These are phyloP conservation scores for Chaetoceros tenuissimus DNA, from an alignment of 108 stramenopile species.

Conservation along the genomic window DNA sequence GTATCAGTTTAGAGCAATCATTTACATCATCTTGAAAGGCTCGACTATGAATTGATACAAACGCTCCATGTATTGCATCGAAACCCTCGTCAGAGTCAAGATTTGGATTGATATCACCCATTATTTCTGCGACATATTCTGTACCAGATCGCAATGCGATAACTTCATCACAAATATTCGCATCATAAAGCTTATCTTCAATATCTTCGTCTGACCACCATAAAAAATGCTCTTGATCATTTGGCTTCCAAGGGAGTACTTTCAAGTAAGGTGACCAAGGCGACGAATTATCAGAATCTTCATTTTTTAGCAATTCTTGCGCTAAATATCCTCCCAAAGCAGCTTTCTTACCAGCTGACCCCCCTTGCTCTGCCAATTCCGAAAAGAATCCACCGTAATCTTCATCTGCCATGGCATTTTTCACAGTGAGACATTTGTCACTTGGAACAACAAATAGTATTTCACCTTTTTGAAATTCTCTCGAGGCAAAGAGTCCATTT, in stretches of 20 bases:
- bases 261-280: conserved; percentile 1
- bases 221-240: conserved; percentile 6
- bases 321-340: conserved; percentile 8
- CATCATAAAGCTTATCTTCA: not conserved
- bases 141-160: not conserved
- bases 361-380: conserved; percentile 7
- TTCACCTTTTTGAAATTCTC: not conserved
- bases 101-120: not conserved
- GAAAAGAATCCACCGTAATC: conserved; percentile 4
- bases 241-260: not conserved
- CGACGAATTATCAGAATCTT: not conserved
- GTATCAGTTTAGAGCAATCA: conserved; percentile 10
- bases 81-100: not conserved
- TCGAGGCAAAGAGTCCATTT: conserved; percentile 4
- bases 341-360: conserved; percentile 1
- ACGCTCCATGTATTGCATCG: not conserved
- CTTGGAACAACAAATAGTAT: conserved; percentile 3
- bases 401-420: conserved; percentile 9
- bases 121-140: not conserved
- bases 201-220: conserved; percentile 11
- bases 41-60: conserved; percentile 1
- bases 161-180: conserved; percentile 7
- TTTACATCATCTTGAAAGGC: conserved; percentile 8
- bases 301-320: not conserved
- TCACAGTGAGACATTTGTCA: not conserved